Base-by-base conservation (phyloP, 495 filamentous ascomycete species). In the Penicillium odoratum region DNA sequence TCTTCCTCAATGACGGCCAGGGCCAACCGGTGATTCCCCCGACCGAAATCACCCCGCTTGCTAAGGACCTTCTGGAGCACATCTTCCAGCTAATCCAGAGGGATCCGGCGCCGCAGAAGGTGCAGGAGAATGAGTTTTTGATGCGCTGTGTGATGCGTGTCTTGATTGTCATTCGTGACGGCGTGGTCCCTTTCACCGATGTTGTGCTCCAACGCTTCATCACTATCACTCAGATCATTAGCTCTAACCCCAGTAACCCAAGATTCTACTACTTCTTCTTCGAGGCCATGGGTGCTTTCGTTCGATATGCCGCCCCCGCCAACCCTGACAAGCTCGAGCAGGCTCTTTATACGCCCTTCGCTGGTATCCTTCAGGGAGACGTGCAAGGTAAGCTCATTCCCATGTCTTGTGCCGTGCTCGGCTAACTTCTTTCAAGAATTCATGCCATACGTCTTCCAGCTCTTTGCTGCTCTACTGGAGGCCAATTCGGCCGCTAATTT, bases 101-200 rank as follows among this genome's bases (percentile, higher is more conserved):
- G 57, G 86, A 96, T 59, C 74, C 78, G 0, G 86, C 87, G 9
- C 88, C 95, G 21, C 84, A 93, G 61, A 98, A 97, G 80, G 85
- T 98, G 56, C 94, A 98, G 69, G 95, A 99, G 73, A 98, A 99
- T 66, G 95, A 99, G 69, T 99, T 97, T 70, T 74, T 99, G 59
- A 97, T 99, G 92, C 87, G 89, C 53, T 98, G 95, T 70, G 89
- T 97, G 29, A 99, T 99, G 95, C 83, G 95, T 51, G 92, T 98
- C 8, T 77, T 99, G 56, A 90, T 98, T 58, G 91, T 97, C 55
- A 87, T 97, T 69, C 89, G 86, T 67, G 93, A 96, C 18, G 83
- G 85, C 47, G 80, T 91, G 13, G 65, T 84, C 29, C 77, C 84
- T n/a, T 80, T 89, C 52, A 80, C 84, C 4, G 91, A 96, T 60